These are phyloP conservation scores for Monosporascus sp. DNA, from an alignment of 2,329 filamentous ascomycete genomes.

Conservation along the genomic window DNA sequence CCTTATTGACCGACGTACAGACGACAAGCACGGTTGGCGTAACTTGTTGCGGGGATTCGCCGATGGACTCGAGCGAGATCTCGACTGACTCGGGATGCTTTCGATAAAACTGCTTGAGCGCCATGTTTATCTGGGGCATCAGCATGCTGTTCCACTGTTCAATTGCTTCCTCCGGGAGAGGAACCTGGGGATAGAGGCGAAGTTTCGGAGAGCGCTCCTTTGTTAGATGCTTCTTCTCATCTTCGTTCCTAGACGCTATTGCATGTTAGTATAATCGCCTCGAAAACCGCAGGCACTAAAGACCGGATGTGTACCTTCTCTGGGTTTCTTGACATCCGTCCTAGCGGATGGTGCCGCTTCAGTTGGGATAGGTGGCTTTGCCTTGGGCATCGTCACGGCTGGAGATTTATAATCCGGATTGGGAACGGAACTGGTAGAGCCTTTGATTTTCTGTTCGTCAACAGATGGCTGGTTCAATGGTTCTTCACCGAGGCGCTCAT, in stretches of 20 bases:
- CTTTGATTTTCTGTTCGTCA: constrained; percentile 3
- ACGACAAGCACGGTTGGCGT: constrained; percentile 71
- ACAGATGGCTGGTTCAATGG: constrained; percentile 12
- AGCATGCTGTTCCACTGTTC: constrained; percentile 67
- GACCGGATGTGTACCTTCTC: constrained; percentile 8
- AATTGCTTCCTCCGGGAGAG: constrained; percentile 53
- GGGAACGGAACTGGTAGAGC: constrained; percentile 6
- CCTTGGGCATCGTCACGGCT: constrained; percentile 3
- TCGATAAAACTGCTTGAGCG: constrained; percentile 64
- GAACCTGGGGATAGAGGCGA: constrained; percentile 55
- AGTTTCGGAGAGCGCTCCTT: constrained; percentile 34
- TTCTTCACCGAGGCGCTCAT: constrained; percentile 47
- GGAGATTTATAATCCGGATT: constrained; percentile 10
- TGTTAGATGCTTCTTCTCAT: constrained; percentile 5
- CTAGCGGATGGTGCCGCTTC: constrained; percentile 5
- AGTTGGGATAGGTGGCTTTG: constrained; percentile 6
- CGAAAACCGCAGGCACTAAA: background rate
- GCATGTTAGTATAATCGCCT: constrained; percentile 9
- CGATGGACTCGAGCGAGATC: constrained; percentile 70
- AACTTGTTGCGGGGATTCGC: constrained; percentile 59
- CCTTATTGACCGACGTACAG: constrained; percentile 68
- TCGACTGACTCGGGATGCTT: constrained; percentile 73
- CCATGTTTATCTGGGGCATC: constrained; percentile 68
- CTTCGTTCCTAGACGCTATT: constrained; percentile 9
- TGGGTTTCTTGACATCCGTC: constrained; percentile 3